Base-by-base conservation (phyloP, 2,329 filamentous ascomycete genomes). In the Penicillium paneum region DNA sequence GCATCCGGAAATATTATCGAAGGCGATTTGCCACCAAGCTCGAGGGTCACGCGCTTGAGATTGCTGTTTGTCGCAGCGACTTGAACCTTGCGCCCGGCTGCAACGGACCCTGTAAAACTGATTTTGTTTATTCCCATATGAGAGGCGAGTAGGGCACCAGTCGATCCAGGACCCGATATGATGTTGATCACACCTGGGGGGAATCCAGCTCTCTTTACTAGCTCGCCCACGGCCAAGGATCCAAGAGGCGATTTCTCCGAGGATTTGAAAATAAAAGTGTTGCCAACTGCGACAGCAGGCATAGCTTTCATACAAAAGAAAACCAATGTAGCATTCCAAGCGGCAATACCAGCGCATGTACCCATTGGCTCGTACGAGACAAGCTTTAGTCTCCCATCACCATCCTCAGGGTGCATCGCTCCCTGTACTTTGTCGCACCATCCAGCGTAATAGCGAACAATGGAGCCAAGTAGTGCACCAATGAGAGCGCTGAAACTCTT, bases 231-330 rank as follows among this genome's bases (percentile, higher is more conserved):
- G 51, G 79, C 74, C 50, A 82, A 76, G 72, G 89, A 91, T 69
- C 81, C 84, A 2, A 87, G 74, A 0, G 85, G 85, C 0, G 84
- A 86, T 70, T 86, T 83, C 64, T 88, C 84, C 5, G 83, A 82
- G 3, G 84, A 78, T 73, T 88, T 88, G 26, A 87, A 67, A 28
- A 88, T 77, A 13, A 87, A 70, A 1, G 80, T 81, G 67, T 86
- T 86, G 40, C 83, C 83, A 47, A 79, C 77, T 4, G 83, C 82
- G 13, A 87, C 59, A 11, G 83, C 84, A 13, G 89, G 89, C 11
- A 87, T 88, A 1, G 91, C 78, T 83, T 94, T 94, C 89, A 89
- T 93, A 45, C 87, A 64, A 86, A 80, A 81, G 87, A 91, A 91
- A 73, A 90, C 82, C 46, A 92, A 75, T 11, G 89, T 89, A 79